These are phyloP conservation scores for Mortierella hygrophila DNA, from an alignment of 192 early-diverging fungal species.

Conservation along the genomic window DNA sequence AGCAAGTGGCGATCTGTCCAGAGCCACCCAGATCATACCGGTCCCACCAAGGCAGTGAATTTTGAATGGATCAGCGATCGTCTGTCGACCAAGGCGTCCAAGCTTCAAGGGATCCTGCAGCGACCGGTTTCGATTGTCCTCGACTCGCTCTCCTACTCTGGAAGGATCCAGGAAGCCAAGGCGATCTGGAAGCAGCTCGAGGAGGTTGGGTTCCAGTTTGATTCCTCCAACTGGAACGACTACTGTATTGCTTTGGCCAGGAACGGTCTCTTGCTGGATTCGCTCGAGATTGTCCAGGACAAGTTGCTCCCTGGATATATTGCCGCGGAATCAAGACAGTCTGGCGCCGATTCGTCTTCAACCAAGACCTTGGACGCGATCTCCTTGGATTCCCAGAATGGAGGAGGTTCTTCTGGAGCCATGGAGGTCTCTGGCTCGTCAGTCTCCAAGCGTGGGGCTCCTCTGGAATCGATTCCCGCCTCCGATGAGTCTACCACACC, in stretches of 20 bases:
- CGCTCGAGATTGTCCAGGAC: slow-evolving; percentile 52
- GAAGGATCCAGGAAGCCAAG: slow-evolving; percentile 42
- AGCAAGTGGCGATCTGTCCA: background rate
- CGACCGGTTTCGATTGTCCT: slow-evolving; percentile 63
- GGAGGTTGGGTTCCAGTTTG: slow-evolving; percentile 56
- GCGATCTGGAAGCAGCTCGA: slow-evolving; percentile 57
- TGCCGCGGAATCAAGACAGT: background rate
- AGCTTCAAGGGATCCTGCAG: slow-evolving; percentile 25
- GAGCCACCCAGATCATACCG: background rate
- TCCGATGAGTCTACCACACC: background rate
- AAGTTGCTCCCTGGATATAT: slow-evolving; percentile 41
- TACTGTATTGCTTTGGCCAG: slow-evolving; percentile 57
- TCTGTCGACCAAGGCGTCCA: slow-evolving; percentile 21
- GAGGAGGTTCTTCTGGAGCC: background rate
- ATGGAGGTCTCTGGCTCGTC: background rate
- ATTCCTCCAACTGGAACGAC: slow-evolving; percentile 67
- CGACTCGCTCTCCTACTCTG: slow-evolving; percentile 53
- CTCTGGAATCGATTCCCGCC: slow-evolving; percentile 8
- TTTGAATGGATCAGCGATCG: slow-evolving; percentile 29
- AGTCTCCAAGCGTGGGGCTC: background rate
- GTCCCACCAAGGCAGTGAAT: background rate
- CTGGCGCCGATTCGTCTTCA: background rate
- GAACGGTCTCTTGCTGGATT: slow-evolving; percentile 46
- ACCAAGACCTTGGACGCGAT: background rate
- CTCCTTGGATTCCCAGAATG: background rate